Conservation (phyloP, 352 stramenopile species). For the Thalassiosira ordinaria region DNA sequence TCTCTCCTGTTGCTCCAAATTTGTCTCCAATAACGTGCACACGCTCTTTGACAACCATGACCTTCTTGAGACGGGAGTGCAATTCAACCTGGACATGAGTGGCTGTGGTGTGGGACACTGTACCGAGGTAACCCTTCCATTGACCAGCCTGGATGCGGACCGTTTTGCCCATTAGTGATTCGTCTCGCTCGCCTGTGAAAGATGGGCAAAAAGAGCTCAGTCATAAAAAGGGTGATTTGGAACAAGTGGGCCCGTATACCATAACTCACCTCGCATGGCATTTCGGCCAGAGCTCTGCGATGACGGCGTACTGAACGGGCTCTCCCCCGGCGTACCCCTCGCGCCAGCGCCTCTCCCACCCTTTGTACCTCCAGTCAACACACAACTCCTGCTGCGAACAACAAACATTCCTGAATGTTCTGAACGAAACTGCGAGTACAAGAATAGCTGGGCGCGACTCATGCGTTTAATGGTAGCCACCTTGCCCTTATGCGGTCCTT, state of each 20-base stretch:
- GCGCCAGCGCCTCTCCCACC: conserved; percentile 49
- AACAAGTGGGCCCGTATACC: too few relatives aligned
- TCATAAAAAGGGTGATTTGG: too few relatives aligned
- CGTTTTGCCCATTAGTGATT: conserved; percentile 84
- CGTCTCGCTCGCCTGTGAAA: conserved; percentile 64
- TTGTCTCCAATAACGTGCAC: conserved; percentile 86
- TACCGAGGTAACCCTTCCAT: conserved; percentile 87
- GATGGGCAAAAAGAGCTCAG: not conserved
- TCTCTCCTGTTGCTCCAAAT: conserved; percentile 80
- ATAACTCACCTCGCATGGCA: conserved; percentile 47
- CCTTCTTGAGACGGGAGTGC: conserved; percentile 86
- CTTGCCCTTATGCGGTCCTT: conserved; percentile 86
- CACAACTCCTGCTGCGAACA: conserved; percentile 82
- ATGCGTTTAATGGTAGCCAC: conserved; percentile 87
- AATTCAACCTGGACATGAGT: conserved; percentile 87
- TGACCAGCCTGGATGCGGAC: conserved; percentile 84
- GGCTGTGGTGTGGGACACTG: conserved; percentile 81
- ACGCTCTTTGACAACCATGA: conserved; percentile 84
- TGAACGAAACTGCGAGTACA: conserved; percentile 84
- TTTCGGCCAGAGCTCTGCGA: conserved; percentile 63
- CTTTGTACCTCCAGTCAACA: conserved; percentile 74
- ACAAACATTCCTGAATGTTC: conserved; percentile 87
- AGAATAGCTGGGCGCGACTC: conserved; percentile 84
- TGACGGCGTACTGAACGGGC: conserved; percentile 78
- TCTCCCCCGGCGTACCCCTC: conserved; percentile 53